These are phyloP conservation scores for Setaria italica DNA, from an alignment of 202 grass and related monocot genomes.

Conservation along the genomic window DNA sequence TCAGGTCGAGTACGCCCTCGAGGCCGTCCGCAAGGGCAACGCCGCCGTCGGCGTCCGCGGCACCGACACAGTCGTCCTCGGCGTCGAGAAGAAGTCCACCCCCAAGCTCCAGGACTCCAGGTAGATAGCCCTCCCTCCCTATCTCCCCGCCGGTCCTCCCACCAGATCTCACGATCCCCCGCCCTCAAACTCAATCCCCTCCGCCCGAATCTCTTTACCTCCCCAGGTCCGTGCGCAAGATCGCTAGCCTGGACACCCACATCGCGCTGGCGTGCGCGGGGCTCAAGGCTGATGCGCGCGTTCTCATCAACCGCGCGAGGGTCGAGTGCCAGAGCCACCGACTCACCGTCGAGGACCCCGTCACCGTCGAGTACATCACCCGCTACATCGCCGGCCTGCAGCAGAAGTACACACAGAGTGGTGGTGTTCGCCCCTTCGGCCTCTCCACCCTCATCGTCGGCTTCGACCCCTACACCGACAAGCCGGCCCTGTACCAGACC, in stretches of 20 bases:
- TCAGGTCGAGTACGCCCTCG: constrained; percentile 98
- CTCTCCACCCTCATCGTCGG: constrained; percentile 95
- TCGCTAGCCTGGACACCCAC: constrained; percentile 89
- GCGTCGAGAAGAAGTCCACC: constrained; percentile 99
- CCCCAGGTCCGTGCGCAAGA: constrained; percentile 81
- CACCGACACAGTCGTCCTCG: constrained; percentile 89
- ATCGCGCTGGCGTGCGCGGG: constrained; percentile 94
- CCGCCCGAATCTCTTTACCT: neutral
- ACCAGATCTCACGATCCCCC: constrained; percentile 25
- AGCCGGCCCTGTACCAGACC: constrained; percentile 86
- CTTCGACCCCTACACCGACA: constrained; percentile 79
- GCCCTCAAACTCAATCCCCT: neutral
- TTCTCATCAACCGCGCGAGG: constrained; percentile 90
- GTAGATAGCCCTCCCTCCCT: constrained; percentile 9
- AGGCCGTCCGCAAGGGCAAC: constrained; percentile 97
- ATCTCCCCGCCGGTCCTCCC: too few relatives aligned
- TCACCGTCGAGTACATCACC: constrained; percentile 96
- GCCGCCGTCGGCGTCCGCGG: constrained; percentile 97
- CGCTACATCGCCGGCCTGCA: constrained; percentile 97
- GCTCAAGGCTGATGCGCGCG: constrained; percentile 91
- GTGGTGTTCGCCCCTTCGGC: constrained; percentile 84
- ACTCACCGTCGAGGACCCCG: constrained; percentile 89
- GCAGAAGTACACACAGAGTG: constrained; percentile 97
- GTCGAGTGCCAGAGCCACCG: constrained; percentile 97
- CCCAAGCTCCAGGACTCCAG: constrained; percentile 98